These are phyloP conservation scores for Eucalyptus sp. DNA, from an alignment of 345 rosid species.

Conservation along the genomic window DNA sequence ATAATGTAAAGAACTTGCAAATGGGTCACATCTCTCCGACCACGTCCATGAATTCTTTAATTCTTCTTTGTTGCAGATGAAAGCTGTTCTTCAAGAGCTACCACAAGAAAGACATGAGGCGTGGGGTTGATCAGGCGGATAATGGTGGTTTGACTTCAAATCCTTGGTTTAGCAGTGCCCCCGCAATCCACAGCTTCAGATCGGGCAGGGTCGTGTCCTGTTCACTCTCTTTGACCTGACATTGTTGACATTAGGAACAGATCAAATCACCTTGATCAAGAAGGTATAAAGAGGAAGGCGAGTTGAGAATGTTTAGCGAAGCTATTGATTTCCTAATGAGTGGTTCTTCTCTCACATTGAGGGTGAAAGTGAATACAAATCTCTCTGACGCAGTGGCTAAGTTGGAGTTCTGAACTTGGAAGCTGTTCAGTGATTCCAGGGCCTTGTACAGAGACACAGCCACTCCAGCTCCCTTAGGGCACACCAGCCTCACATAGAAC, in stretches of 20 bases:
- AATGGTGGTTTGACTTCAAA: conserved; percentile 20
- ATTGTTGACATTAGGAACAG: neutral
- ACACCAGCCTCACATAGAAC: conserved; percentile 46
- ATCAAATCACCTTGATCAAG: no score
- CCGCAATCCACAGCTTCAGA: conserved; percentile 62
- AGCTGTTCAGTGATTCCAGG: conserved; percentile 58
- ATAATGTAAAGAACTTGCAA: neutral
- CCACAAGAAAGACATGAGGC: neutral
- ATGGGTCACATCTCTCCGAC: neutral
- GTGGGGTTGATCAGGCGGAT: neutral
- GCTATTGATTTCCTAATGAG: neutral
- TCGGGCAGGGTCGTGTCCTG: conserved; percentile 42
- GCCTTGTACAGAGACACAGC: conserved; percentile 60
- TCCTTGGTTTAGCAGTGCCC: conserved; percentile 72
- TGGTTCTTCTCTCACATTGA: conserved; percentile 24
- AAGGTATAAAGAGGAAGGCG: neutral
- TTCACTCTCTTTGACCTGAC: conserved; percentile 38
- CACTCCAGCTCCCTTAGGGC: conserved; percentile 50
- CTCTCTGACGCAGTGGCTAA: conserved; percentile 36
- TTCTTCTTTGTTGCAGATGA: neutral
- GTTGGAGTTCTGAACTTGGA: conserved; percentile 60
- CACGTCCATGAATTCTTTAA: neutral
- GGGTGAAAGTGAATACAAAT: conserved; percentile 44
- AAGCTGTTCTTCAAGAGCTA: neutral
- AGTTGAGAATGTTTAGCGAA: neutral